Conservation (phyloP, 2,329 filamentous ascomycete genomes). For the Talaromyces rugulosus region DNA sequence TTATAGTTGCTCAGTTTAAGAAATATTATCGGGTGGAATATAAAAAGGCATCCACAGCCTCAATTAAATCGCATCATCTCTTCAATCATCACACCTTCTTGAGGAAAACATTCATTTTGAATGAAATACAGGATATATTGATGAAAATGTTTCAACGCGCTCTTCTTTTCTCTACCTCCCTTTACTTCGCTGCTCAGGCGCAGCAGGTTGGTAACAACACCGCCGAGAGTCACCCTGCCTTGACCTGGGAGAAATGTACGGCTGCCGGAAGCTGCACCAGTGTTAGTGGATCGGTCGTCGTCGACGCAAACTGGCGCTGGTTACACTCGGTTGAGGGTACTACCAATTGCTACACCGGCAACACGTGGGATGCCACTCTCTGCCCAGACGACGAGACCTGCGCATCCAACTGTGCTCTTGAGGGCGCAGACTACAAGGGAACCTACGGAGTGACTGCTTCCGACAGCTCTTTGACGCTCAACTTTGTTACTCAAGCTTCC, state of each 20-base stretch:
- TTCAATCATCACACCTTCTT: background rate
- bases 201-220: conserved; percentile 10
- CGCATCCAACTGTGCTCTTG: conserved; percentile 54
- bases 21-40: background rate
- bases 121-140: conserved; percentile 18
- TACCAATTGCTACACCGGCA: conserved; percentile 57
- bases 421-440: conserved; percentile 51
- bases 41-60: background rate
- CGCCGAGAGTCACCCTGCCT: conserved; percentile 42
- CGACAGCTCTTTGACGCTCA: conserved; percentile 47
- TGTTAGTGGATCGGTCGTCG: conserved; percentile 49
- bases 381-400: conserved; percentile 50
- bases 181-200: conserved; percentile 9
- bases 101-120: background rate
- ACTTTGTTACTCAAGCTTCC: conserved; percentile 38
- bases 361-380: conserved; percentile 45
- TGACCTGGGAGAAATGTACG: conserved; percentile 54
- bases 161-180: conserved; percentile 3
- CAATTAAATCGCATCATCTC: background rate
- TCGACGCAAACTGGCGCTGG: conserved; percentile 60
- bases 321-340: conserved; percentile 46
- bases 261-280: conserved; percentile 49
- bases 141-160: conserved; percentile 9
- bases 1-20: background rate
- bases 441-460: conserved; percentile 52